Evolutionary conservation across 768 basidiomycete genomes (phyloP).

Genomic region (Hygrophoropsis aurantiaca): DNA sequence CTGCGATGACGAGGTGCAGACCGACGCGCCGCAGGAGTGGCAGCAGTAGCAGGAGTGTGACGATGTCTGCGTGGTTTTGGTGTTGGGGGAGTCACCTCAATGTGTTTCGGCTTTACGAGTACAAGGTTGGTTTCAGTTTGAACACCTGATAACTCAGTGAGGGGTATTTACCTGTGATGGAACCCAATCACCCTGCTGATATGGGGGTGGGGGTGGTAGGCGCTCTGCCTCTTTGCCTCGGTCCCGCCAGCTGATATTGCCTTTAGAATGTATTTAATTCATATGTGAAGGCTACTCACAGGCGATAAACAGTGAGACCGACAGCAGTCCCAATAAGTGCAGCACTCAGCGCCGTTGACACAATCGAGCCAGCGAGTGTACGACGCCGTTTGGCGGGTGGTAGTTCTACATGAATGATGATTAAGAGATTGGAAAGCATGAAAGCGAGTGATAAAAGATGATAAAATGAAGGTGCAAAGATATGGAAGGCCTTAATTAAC

Average conservation of each 20-base stretch:
- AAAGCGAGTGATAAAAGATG: slow-evolving; percentile 13
- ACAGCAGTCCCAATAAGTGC: slow-evolving; percentile 86
- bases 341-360: slow-evolving; percentile 81
- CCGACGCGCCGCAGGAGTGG: slow-evolving; percentile 32
- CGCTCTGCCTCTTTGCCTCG: slow-evolving; percentile 57
- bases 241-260: slow-evolving; percentile 65
- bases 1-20: slow-evolving; percentile 37
- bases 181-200: slow-evolving; percentile 61
- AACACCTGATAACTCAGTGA: neutral
- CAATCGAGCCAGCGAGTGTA: slow-evolving; percentile 78
- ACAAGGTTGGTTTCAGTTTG: neutral
- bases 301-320: slow-evolving; percentile 81
- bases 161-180: slow-evolving; percentile 31
- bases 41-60: slow-evolving; percentile 22
- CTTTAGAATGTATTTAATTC: slow-evolving; percentile 4
- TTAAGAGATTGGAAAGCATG: slow-evolving; percentile 38
- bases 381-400: slow-evolving; percentile 79
- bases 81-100: slow-evolving; percentile 37
- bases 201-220: slow-evolving; percentile 61
- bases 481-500: slow-evolving; percentile 11
- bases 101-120: slow-evolving; percentile 23
- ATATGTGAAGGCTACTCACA: slow-evolving; percentile 50
- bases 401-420: slow-evolving; percentile 63
- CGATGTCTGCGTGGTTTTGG: slow-evolving; percentile 40
- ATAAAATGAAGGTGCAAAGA: slow-evolving; percentile 12